A percentile compares a stretch with the other conserved stretches of the same genome.
Evolutionary conservation across 345 rosid species (phyloP).

Genomic region (Rhodamnia argentea): DNA sequence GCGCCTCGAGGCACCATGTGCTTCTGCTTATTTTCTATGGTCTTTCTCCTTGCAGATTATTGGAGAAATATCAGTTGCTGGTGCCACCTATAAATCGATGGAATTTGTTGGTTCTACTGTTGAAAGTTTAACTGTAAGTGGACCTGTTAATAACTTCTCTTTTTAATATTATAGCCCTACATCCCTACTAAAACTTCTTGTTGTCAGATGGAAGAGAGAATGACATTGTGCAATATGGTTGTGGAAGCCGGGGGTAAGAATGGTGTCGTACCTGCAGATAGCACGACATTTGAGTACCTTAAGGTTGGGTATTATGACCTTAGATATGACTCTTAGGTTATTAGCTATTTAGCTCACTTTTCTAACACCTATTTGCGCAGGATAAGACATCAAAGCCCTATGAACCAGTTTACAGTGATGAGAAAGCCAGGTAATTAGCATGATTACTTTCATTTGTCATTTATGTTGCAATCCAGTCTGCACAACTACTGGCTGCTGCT

Average conservation of each 20-base stretch:
- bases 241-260: slow-evolving; percentile 98
- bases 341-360: background rate
- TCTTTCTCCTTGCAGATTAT: slow-evolving; percentile 44
- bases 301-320: slow-evolving; percentile 34
- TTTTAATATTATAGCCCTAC: background rate
- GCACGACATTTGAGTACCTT: slow-evolving; percentile 79
- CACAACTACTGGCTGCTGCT: background rate
- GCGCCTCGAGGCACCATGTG: background rate
- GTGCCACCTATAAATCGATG: slow-evolving; percentile 97
- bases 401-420: slow-evolving; percentile 92
- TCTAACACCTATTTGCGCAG: slow-evolving; percentile 27
- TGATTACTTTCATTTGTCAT: background rate
- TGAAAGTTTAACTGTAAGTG: slow-evolving; percentile 72
- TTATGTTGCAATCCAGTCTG: background rate
- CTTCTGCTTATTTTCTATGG: background rate
- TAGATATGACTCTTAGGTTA: background rate
- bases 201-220: slow-evolving; percentile 93
- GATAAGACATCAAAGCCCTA: slow-evolving; percentile 72
- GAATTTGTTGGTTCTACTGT: slow-evolving; percentile 89
- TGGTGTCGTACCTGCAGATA: slow-evolving; percentile 90
- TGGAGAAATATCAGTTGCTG: slow-evolving; percentile 95
- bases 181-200: background rate
- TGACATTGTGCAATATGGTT: slow-evolving; percentile 98
- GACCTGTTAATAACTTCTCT: background rate
- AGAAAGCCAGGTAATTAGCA: slow-evolving; percentile 53